Conservation (phyloP, 202 grass and related monocot species). For the Hordeum pubiflorum region DNA sequence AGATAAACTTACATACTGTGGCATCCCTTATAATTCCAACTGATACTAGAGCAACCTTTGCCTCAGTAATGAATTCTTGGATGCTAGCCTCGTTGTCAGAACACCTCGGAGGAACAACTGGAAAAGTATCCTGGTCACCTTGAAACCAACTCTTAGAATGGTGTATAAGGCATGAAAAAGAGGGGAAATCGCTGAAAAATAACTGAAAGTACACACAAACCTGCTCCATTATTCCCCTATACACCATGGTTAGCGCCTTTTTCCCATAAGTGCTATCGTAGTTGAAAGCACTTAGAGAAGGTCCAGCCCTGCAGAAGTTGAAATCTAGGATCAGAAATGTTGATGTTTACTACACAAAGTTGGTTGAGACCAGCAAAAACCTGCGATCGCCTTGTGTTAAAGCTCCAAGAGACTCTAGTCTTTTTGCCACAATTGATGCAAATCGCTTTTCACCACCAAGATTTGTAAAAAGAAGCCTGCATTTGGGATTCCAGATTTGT, state of each 20-base stretch:
- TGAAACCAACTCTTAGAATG: slow-evolving; percentile 48
- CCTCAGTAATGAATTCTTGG: slow-evolving; percentile 63
- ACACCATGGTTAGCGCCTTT: slow-evolving; percentile 72
- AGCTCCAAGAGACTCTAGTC: slow-evolving; percentile 93
- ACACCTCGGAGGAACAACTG: slow-evolving; percentile 83
- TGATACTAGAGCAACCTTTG: slow-evolving; percentile 79
- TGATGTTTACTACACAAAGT: background rate
- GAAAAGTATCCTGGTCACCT: slow-evolving; percentile 73
- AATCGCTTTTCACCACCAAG: slow-evolving; percentile 96
- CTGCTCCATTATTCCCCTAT: slow-evolving; percentile 97
- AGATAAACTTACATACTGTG: slow-evolving; percentile 54
- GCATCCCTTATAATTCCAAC: slow-evolving; percentile 96
- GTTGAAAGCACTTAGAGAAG: slow-evolving; percentile 86
- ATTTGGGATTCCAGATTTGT: slow-evolving; percentile 5
- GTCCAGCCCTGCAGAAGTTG: slow-evolving; percentile 69
- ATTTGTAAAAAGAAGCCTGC: slow-evolving; percentile 93
- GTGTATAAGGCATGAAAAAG: slow-evolving; percentile 17
- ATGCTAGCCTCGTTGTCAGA: slow-evolving; percentile 55
- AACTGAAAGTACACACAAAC: slow-evolving; percentile 40
- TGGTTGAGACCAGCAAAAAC: slow-evolving; percentile 37
- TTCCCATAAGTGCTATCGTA: slow-evolving; percentile 92
- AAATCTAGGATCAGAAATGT: slow-evolving; percentile 25
- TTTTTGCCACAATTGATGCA: slow-evolving; percentile 96
- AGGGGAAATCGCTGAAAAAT: slow-evolving; percentile 17
- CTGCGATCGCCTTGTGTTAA: slow-evolving; percentile 99